Base-by-base conservation (phyloP, 345 rosid species). In the Leavenworthia alabamica region DNA sequence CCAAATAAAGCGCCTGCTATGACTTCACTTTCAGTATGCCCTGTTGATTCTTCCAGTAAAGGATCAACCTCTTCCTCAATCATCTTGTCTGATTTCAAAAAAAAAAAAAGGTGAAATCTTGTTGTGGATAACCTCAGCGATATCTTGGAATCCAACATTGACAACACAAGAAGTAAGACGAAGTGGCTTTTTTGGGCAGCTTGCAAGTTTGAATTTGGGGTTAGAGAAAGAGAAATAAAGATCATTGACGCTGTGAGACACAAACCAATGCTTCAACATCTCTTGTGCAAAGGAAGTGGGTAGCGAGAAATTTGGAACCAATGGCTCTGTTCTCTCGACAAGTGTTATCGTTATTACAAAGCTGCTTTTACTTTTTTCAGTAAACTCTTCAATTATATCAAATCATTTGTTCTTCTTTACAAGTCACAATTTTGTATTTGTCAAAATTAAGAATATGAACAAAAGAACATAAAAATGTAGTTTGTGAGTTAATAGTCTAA, bases 11-110 rank as follows among this genome's bases (percentile, higher is more conserved):
- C 92, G 16, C 96, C 95, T 3, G 90, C 96, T 7, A 82, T 46
- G 46, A 91, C 95, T 81, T 88, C 96, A 71, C 86, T 76, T 79
- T 83, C 94, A 26, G 82, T 81, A 70, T 84, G 98, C 15, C 98
- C 96, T 36, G 88, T 75, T 35, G 92, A 84, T 70, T 91, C 96
- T 83, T 88, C 88, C 40, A 91, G 42, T 7, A 73, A 75, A 8
- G 47, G 47, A 42, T 5, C 24, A 63, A 42, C 4, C 15, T n/a
- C n/a, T n/a, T 47, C 51, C 28, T 65, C 64, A 56, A 41, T 52
- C 12, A 52, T 64, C 79, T 62, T 66, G 23, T 51, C 64, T 47
- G 20, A 22, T 33, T 29, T 91, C 32, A 22, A 28, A 16, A 43
- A 14, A n/a, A 1, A 20, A 19, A 22, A 28, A 16, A 43, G 12